These are phyloP conservation scores for Tetracentron sinense DNA, from an alignment of 164 flowering plant species.

Conservation along the genomic window DNA sequence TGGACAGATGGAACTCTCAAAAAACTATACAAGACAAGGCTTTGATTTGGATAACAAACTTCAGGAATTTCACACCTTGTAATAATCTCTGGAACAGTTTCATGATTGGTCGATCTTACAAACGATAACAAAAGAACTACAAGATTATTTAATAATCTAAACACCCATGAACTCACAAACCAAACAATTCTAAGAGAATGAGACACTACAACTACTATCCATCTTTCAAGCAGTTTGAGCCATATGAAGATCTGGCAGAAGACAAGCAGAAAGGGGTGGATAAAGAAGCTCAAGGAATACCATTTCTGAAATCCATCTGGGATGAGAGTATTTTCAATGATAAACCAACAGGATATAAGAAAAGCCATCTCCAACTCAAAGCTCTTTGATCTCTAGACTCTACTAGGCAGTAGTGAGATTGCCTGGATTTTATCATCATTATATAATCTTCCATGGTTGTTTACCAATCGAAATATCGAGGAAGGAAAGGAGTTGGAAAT, in stretches of 20 bases:
- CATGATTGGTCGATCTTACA: neutral
- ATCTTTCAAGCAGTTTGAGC: conserved; percentile 18
- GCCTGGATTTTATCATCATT: no score
- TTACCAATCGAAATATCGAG: neutral
- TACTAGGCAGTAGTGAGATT: neutral
- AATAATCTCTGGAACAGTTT: conserved; percentile 8
- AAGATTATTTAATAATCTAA: conserved; percentile 1
- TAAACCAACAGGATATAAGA: conserved; percentile 40
- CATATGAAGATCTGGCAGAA: conserved; percentile 42
- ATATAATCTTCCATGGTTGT: neutral
- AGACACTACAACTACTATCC: conserved; percentile 12
- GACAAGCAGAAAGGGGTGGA: conserved; percentile 40
- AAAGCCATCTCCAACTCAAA: conserved; percentile 27
- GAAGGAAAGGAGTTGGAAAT: conserved; percentile 13
- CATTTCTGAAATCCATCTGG: conserved; percentile 46
- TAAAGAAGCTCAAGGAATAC: conserved; percentile 45
- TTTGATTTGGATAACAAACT: conserved; percentile 8
- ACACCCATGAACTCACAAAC: conserved; percentile 8
- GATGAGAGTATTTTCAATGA: conserved; percentile 33
- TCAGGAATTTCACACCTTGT: conserved; percentile 13
- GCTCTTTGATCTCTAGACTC: neutral
- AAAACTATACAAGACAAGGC: neutral
- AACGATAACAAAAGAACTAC: neutral
- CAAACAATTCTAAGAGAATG: conserved; percentile 8
- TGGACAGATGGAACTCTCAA: neutral